Base-by-base conservation (phyloP, 2,329 filamentous ascomycete genomes). In the Trichophyton verrucosum region DNA sequence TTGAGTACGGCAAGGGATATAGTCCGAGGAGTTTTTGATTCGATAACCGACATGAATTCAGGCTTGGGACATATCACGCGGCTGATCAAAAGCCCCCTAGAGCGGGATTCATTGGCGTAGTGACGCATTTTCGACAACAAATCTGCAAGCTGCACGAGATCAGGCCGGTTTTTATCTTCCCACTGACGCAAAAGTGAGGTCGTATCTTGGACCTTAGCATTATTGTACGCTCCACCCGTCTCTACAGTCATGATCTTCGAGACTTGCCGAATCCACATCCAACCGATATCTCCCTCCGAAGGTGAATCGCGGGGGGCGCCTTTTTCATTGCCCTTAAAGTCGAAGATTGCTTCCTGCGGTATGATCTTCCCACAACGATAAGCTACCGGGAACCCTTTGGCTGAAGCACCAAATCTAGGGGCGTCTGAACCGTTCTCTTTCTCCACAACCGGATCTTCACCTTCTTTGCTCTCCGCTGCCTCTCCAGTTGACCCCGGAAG, bases 191-290 rank as follows among this genome's bases (percentile, higher is more conserved):
- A 2, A 22, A 20, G 17, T 15, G 11, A 7, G 17, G 46, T 40
- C 15, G 53, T 27, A 36, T 40, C 58, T 3, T 46, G 17, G n/a
- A 44, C 33, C 24, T 22, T 4, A 11, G 22, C 20, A 22, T 46
- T 33, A 7, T 44, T 20, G 5, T 38, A 9, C 27, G 27, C 27
- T 30, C 27, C 27, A 11, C 17, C n/a, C n/a, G 24, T 38, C 33
- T 38, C 33, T 13, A 11, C 22, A 33, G 27, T 15, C 8, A 53
- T n/a, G 6, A n/a, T 27, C 60, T 78, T 80, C 0, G 77, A 75
- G 27, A 78, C 77, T 64, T 82, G 81, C 22, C 74, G 70, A 13
- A 79, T 47, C 80, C 80, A 83, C 5, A 82, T 70, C 3, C 74
- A 71, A 3, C 75, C 75, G 17, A 78, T 65, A 58, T 78, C 70